Percentiles rank a stretch among this genome's conserved stretches.
phyloP scores from a whole-genome alignment of 768 basidiomycete genomes.

The Trametes cingulata region DNA sequence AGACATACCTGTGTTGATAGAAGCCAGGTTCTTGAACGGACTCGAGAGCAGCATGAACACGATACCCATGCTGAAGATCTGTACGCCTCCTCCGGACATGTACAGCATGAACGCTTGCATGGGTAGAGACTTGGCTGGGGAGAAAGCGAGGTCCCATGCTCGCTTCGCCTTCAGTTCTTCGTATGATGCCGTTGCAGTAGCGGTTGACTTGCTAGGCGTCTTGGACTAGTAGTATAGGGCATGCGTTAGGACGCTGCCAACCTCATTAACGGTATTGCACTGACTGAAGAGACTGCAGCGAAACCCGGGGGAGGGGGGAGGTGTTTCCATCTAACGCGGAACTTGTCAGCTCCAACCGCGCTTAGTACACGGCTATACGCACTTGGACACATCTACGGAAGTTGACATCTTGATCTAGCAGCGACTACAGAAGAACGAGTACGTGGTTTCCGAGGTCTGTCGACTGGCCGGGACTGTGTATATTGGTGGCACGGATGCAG shows the following conservation, averaged over 20 bases:
- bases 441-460: background rate
- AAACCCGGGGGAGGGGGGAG: slow-evolving; percentile 73
- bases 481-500: background rate
- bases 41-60: slow-evolving; percentile 88
- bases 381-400: slow-evolving; percentile 21
- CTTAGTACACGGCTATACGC: background rate
- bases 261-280: slow-evolving; percentile 23
- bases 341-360: background rate
- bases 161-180: slow-evolving; percentile 72
- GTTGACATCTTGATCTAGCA: background rate
- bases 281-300: slow-evolving; percentile 43
- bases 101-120: slow-evolving; percentile 99
- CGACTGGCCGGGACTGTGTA: background rate
- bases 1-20: slow-evolving; percentile 73
- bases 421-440: too few species aligned
- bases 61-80: slow-evolving; percentile 96
- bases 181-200: slow-evolving; percentile 48
- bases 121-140: slow-evolving; percentile 86
- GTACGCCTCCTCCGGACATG: slow-evolving; percentile 95
- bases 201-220: slow-evolving; percentile 37
- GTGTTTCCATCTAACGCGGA: slow-evolving; percentile 52
- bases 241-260: background rate
- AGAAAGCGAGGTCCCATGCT: slow-evolving; percentile 83
- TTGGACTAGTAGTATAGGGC: slow-evolving; percentile 41
- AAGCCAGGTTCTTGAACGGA: slow-evolving; percentile 81